phyloP scores from a whole-genome alignment of 139 green algal species.

The Micractinium sp. region DNA sequence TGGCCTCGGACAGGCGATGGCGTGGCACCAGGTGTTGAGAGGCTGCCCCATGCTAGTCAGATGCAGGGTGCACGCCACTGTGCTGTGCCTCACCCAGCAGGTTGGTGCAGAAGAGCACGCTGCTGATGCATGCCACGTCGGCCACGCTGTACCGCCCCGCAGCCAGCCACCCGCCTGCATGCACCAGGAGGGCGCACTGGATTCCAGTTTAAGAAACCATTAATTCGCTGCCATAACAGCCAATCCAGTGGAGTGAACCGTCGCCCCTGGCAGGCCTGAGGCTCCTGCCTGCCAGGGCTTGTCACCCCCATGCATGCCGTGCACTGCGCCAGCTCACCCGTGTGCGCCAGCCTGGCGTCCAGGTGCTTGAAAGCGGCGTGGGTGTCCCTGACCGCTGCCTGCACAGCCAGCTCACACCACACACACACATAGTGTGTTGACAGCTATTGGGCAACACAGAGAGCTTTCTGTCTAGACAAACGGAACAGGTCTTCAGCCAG shows the following conservation, averaged over 20 bases:
- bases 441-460: not conserved
- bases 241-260: too few relatives aligned
- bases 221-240: too few relatives aligned
- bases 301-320: too few relatives aligned
- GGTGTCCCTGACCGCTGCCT: not conserved
- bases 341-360: not conserved
- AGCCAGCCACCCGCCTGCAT: not conserved
- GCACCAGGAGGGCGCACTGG: not conserved
- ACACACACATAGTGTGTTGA: too few relatives aligned
- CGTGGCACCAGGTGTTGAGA: too few relatives aligned
- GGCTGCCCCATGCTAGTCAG: too few relatives aligned
- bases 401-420: not conserved
- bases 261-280: too few relatives aligned
- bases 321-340: not conserved
- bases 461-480: not conserved
- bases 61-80: too few relatives aligned
- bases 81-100: slow-evolving; percentile 19
- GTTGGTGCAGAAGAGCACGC: not conserved
- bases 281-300: too few relatives aligned
- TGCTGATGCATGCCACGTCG: not conserved
- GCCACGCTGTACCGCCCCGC: not conserved
- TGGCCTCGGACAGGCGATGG: too few relatives aligned
- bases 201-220: not conserved
- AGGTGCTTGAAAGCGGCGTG: not conserved
- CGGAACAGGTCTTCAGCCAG: not conserved